phyloP scores from a whole-genome alignment of 495 filamentous ascomycete species.

The Tuber borchii region DNA sequence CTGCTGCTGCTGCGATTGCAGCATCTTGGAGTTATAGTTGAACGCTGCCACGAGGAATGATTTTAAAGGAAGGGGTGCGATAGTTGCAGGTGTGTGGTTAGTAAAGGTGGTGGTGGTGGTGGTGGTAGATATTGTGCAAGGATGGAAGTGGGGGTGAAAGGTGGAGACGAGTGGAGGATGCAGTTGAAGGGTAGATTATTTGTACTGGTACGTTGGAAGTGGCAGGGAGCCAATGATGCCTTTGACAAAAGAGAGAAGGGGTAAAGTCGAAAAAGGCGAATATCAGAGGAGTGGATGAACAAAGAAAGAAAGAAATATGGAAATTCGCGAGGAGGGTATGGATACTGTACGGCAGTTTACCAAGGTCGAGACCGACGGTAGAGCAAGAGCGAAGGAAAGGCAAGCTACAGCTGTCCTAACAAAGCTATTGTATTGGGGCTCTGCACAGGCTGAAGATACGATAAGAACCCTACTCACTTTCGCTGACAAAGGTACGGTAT shows the following conservation, averaged over 20 bases:
- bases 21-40: constrained; percentile 1
- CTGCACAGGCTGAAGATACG: neutral
- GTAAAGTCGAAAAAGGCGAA: neutral
- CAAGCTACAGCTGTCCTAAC: neutral
- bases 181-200: neutral
- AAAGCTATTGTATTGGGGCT: neutral
- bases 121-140: neutral
- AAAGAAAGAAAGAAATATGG: neutral
- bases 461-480: too few species aligned
- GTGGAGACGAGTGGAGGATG: neutral
- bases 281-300: neutral
- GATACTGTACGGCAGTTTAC: neutral
- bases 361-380: neutral
- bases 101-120: neutral
- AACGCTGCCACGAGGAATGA: constrained; percentile 4
- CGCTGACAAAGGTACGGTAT: neutral
- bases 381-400: neutral
- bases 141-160: neutral
- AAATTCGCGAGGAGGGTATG: neutral
- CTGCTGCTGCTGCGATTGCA: constrained; percentile 34
- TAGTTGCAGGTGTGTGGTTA: neutral
- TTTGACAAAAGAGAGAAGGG: neutral
- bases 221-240: neutral
- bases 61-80: neutral
- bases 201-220: neutral